Conservation (phyloP, 305 asterid species). For the Lippia alba region DNA sequence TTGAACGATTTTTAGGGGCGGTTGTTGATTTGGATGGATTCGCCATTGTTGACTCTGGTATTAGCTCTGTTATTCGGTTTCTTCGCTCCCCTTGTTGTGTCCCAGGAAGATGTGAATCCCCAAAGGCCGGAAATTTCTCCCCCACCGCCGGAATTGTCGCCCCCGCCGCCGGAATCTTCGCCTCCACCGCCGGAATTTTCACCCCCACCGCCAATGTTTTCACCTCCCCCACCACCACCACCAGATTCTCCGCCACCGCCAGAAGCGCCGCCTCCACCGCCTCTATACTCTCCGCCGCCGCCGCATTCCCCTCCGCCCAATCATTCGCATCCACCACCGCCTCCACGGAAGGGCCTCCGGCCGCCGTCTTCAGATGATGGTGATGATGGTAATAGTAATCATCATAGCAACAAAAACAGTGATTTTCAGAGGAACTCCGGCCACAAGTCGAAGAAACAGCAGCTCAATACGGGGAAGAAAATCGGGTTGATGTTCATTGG, state of each 20-base stretch:
- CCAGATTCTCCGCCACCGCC: conserved; percentile 13
- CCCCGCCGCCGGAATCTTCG: conserved; percentile 27
- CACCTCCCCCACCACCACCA: conserved; percentile 3
- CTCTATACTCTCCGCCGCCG: conserved; percentile 15
- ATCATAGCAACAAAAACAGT: neutral
- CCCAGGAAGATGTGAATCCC: conserved; percentile 42
- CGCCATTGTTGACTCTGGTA: conserved; percentile 39
- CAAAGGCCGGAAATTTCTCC: conserved; percentile 37
- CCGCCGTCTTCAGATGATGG: conserved; percentile 42
- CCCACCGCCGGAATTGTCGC: conserved; percentile 20
- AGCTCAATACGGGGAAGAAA: conserved; percentile 65
- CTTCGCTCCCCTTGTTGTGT: conserved; percentile 34
- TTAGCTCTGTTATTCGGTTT: conserved; percentile 34
- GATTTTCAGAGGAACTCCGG: conserved; percentile 16
- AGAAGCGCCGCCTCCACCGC: neutral
- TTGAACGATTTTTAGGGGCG: conserved; percentile 4
- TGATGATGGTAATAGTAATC: neutral
- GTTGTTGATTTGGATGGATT: conserved; percentile 39
- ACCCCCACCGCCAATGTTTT: conserved; percentile 11
- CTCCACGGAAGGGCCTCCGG: conserved; percentile 38
- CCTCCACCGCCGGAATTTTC: conserved; percentile 22
- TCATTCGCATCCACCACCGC: conserved; percentile 37
- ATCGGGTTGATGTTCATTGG: conserved; percentile 74
- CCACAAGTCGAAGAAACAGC: conserved; percentile 36
- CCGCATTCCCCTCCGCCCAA: conserved; percentile 10